These are phyloP conservation scores for Diaporthe longicolla DNA, from an alignment of 2,329 filamentous ascomycete genomes.

Conservation along the genomic window DNA sequence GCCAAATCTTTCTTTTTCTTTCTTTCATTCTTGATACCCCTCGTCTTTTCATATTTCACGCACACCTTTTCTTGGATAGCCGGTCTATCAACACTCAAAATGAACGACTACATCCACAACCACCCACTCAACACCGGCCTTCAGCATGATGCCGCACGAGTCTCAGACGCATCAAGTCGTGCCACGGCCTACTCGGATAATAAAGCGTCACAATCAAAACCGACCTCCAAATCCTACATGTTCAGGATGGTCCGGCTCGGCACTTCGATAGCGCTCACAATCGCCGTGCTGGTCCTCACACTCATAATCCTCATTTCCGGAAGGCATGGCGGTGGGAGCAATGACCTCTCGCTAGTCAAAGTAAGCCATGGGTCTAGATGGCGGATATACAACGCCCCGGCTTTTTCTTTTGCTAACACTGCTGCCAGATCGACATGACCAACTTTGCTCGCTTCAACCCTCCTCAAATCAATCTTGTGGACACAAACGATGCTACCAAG, in stretches of 20 bases:
- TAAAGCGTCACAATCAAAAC: background rate
- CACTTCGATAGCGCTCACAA: conserved; percentile 29
- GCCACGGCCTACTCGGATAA: background rate
- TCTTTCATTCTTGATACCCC: conserved; percentile 11
- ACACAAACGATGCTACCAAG: conserved; percentile 37
- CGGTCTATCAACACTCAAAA: conserved; percentile 20
- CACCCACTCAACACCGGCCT: too few relatives aligned
- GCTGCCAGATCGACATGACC: conserved; percentile 36
- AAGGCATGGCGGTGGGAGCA: conserved; percentile 35
- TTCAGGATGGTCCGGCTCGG: conserved; percentile 40
- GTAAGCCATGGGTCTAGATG: too few relatives aligned
- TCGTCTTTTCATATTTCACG: background rate
- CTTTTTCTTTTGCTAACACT: too few relatives aligned
- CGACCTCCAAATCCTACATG: conserved; percentile 10
- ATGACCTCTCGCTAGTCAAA: conserved; percentile 39
- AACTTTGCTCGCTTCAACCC: conserved; percentile 39
- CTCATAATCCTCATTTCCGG: conserved; percentile 39
- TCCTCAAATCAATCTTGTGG: conserved; percentile 36
- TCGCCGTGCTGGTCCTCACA: conserved; percentile 38
- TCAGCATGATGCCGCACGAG: conserved; percentile 15
- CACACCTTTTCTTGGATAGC: background rate
- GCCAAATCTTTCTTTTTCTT: background rate
- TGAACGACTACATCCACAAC: background rate
- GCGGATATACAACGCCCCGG: too few relatives aligned
- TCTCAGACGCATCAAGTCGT: conserved; percentile 10